phyloP scores from a whole-genome alignment of 495 filamentous ascomycete species.

The Hamigera avellanea region DNA sequence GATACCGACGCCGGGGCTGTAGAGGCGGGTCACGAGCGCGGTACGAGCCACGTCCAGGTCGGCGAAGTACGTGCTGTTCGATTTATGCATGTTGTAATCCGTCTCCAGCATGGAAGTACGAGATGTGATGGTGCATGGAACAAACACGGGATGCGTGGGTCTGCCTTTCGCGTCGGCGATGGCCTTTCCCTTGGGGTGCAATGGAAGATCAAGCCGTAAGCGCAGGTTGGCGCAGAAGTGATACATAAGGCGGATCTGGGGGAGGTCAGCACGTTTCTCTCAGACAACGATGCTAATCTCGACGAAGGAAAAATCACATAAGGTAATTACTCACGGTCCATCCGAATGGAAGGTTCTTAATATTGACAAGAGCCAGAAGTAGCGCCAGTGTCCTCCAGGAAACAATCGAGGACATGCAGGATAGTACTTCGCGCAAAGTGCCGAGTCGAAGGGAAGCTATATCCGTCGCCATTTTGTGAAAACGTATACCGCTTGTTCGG shows the following conservation, averaged over 20 bases:
- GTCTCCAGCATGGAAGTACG: slow-evolving; percentile 44
- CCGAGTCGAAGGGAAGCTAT: slow-evolving; percentile 8
- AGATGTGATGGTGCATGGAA: slow-evolving; percentile 38
- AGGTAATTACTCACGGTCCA: slow-evolving; percentile 50
- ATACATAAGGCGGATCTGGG: slow-evolving; percentile 38
- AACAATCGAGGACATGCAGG: slow-evolving; percentile 14
- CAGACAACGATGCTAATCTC: not conserved
- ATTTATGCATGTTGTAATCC: slow-evolving; percentile 63
- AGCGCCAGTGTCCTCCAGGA: slow-evolving; percentile 45
- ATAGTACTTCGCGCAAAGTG: slow-evolving; percentile 13
- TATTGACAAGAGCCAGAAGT: slow-evolving; percentile 42
- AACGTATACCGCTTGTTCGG: too few species aligned
- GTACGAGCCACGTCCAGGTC: slow-evolving; percentile 62
- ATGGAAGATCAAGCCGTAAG: slow-evolving; percentile 25
- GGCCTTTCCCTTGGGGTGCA: slow-evolving; percentile 20
- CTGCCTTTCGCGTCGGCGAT: slow-evolving; percentile 19
- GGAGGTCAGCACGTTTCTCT: slow-evolving; percentile 5
- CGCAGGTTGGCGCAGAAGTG: slow-evolving; percentile 40
- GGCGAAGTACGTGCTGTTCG: slow-evolving; percentile 64
- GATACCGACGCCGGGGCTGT: slow-evolving; percentile 43
- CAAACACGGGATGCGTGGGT: slow-evolving; percentile 42
- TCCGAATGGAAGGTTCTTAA: slow-evolving; percentile 48
- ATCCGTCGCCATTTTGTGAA: not conserved
- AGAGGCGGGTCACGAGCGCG: slow-evolving; percentile 46
- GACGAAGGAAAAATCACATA: not conserved